phyloP scores from a whole-genome alignment of 139 green algal genomes.

The Raphidocelis subcapitata region DNA sequence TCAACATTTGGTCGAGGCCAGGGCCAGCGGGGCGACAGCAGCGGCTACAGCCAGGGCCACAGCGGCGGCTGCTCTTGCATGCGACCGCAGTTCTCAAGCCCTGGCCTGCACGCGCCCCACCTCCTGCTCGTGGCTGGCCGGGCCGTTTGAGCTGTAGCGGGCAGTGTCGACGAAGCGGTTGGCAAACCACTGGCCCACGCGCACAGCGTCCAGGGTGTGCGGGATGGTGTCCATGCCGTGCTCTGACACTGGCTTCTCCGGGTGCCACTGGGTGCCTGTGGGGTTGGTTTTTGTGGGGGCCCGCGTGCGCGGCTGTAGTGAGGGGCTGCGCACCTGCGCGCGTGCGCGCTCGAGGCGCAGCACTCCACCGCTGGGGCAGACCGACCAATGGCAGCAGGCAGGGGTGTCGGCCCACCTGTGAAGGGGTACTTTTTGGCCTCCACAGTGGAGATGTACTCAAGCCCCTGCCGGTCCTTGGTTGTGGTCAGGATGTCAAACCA shows the following conservation, averaged over 20 bases:
- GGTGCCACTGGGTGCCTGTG: slow-evolving; percentile 81
- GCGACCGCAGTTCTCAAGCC: too few species aligned
- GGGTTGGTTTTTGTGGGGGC: too few species aligned
- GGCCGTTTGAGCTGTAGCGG: slow-evolving; percentile 46
- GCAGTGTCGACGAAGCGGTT: slow-evolving; percentile 73
- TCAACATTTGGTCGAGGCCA: too few species aligned
- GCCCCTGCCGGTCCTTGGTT: slow-evolving; percentile 65
- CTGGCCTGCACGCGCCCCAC: too few species aligned
- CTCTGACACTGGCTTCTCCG: slow-evolving; percentile 85
- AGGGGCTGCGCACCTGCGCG: too few species aligned
- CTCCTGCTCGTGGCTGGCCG: slow-evolving; percentile 74
- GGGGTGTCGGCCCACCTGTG: slow-evolving; percentile 39
- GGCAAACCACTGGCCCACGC: slow-evolving; percentile 58
- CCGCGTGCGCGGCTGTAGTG: too few species aligned
- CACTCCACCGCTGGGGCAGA: too few species aligned
- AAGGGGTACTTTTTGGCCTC: slow-evolving; percentile 83
- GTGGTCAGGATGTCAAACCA: slow-evolving; percentile 65
- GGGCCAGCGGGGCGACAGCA: too few species aligned
- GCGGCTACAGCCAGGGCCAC: too few species aligned
- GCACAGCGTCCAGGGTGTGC: slow-evolving; percentile 72
- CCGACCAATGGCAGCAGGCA: too few species aligned
- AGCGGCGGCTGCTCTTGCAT: too few species aligned
- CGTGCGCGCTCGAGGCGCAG: too few species aligned
- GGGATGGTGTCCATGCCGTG: slow-evolving; percentile 76
- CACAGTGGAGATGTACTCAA: slow-evolving; percentile 75